Evolutionary conservation across 2,329 filamentous ascomycete species (phyloP).

Genomic region (Nothophaeocryptopus gaeumannii): DNA sequence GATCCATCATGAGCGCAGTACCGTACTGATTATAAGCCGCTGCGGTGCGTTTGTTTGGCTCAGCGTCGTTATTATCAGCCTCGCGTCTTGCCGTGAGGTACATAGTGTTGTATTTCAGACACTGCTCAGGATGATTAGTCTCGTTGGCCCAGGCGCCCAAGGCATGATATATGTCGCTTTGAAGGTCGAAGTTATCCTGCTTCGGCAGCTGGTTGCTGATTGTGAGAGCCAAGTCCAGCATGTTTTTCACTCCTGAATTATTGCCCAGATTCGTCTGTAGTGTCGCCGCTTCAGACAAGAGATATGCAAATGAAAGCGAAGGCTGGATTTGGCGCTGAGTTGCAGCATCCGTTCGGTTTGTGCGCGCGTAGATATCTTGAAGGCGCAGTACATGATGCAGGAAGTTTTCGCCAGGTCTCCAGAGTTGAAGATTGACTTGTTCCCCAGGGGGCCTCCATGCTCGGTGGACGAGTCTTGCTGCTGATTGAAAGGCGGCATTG

Average conservation of each 20-base stretch:
- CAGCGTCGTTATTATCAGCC: background rate
- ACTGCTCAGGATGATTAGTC: conserved; percentile 7
- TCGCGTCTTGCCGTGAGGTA: background rate
- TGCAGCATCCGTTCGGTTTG: too few relatives aligned
- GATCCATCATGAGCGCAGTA: conserved; percentile 4
- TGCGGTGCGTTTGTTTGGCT: background rate
- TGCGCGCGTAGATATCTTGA: background rate
- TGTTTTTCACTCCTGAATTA: background rate
- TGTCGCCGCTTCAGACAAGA: background rate
- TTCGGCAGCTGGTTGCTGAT: background rate
- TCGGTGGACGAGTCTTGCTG: background rate
- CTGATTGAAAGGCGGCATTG: conserved; percentile 1
- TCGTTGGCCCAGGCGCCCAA: conserved; percentile 12
- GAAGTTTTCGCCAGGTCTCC: conserved; percentile 3
- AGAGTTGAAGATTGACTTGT: background rate
- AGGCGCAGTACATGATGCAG: conserved; percentile 6
- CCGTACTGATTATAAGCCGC: conserved; percentile 8
- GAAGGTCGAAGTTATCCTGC: conserved; percentile 1
- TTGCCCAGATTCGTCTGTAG: conserved; percentile 2
- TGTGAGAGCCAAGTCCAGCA: background rate
- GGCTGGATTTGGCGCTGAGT: too few relatives aligned
- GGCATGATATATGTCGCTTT: conserved; percentile 4
- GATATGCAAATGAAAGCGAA: background rate
- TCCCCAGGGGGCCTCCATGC: background rate
- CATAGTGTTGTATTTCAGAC: background rate